Evolutionary conservation across 176 grass and related monocot species (phyloP).

Genomic region (Cenchrus fungigraminus): DNA sequence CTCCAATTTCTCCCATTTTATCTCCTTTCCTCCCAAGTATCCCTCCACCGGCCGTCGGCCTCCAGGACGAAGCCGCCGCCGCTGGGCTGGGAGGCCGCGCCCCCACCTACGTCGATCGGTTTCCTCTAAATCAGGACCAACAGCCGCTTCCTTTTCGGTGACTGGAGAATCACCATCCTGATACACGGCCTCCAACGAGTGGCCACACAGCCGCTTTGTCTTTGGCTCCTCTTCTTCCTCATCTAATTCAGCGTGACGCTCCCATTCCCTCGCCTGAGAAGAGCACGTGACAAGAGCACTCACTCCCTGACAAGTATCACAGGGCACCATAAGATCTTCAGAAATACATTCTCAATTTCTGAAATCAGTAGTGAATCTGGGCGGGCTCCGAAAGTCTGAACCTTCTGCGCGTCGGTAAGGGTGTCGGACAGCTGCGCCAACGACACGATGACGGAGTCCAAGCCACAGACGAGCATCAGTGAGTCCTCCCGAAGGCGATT

Average conservation of each 20-base stretch:
- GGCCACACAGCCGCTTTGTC: constrained; percentile 34
- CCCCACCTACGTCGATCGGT: background rate
- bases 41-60: too few species aligned
- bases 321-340: background rate
- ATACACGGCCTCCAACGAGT: background rate
- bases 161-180: background rate
- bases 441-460: constrained; percentile 81
- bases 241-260: background rate
- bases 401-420: constrained; percentile 79
- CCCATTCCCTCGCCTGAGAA: constrained; percentile 20
- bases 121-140: background rate
- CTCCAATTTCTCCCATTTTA: too few species aligned
- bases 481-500: constrained; percentile 90
- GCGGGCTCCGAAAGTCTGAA: background rate
- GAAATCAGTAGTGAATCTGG: background rate
- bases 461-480: constrained; percentile 73
- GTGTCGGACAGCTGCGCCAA: constrained; percentile 82
- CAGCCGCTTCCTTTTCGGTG: background rate
- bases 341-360: background rate
- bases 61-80: too few species aligned
- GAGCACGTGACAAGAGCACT: constrained; percentile 28
- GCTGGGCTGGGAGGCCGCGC: too few species aligned
- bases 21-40: too few species aligned
- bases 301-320: constrained; percentile 39
- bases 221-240: constrained; percentile 35